phyloP scores from a whole-genome alignment of 352 stramenopile genomes.

The Globisporangium acanthophoron region DNA sequence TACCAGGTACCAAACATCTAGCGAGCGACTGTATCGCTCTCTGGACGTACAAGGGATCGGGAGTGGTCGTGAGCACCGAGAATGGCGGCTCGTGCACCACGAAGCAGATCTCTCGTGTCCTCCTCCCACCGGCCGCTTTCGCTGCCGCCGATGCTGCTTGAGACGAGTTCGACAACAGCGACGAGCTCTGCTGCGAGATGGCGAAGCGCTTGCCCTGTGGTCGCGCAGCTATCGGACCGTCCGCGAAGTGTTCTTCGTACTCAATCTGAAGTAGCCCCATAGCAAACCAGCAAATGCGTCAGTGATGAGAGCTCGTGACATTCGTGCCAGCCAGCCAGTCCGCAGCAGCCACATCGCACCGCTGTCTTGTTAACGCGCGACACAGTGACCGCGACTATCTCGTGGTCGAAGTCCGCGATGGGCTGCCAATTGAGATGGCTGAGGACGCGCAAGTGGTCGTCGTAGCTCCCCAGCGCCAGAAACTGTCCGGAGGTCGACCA shows the following conservation, averaged over 20 bases:
- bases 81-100: conserved; percentile 63
- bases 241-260: conserved; percentile 62
- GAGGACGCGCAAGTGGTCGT: conserved; percentile 69
- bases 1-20: background rate
- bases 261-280: conserved; percentile 30
- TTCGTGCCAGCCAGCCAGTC: too few species aligned
- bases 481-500: conserved; percentile 80
- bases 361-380: conserved; percentile 41
- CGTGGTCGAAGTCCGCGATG: conserved; percentile 69
- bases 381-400: conserved; percentile 38
- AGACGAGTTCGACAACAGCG: conserved; percentile 48
- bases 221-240: conserved; percentile 41
- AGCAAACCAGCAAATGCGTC: background rate
- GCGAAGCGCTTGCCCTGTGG: conserved; percentile 56
- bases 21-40: background rate
- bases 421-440: conserved; percentile 77
- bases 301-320: background rate
- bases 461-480: conserved; percentile 70
- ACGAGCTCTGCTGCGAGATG: conserved; percentile 17
- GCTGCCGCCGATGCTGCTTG: conserved; percentile 53
- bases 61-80: conserved; percentile 56
- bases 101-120: conserved; percentile 56
- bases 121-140: conserved; percentile 45
- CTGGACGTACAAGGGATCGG: conserved; percentile 58
- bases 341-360: background rate